A percentile compares a stretch with the other conserved stretches of the same genome.
phyloP scores from a whole-genome alignment of 1,139 yeast genomes.

The Scheffersomyces insectosa region DNA sequence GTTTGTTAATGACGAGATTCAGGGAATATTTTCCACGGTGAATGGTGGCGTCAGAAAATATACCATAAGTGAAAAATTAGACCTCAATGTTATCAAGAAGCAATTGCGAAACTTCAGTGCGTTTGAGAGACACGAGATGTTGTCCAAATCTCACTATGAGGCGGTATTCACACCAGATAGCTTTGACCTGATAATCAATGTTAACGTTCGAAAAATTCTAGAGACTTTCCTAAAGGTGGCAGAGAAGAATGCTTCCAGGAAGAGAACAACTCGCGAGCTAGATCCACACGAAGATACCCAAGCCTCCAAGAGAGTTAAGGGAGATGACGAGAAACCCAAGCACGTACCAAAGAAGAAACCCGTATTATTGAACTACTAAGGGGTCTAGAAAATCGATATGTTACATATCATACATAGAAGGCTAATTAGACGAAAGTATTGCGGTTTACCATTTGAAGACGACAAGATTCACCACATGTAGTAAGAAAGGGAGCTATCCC shows the following conservation, averaged over 20 bases:
- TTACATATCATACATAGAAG: too few relatives aligned
- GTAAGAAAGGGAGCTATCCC: too few relatives aligned
- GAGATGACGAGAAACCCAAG: background rate
- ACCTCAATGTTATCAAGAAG: background rate
- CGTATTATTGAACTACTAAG: constrained; percentile 15
- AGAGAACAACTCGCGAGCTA: constrained; percentile 4
- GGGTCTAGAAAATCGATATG: too few relatives aligned
- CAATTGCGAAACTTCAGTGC: background rate
- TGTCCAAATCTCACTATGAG: background rate
- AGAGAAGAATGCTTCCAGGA: constrained; percentile 6
- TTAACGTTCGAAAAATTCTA: constrained; percentile 4
- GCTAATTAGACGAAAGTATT: too few relatives aligned
- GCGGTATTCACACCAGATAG: background rate
- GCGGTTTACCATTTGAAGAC: too few relatives aligned
- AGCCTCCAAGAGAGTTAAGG: constrained; percentile 1
- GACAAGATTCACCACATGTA: too few relatives aligned
- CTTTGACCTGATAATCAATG: background rate
- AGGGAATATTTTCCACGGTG: background rate
- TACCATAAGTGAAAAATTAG: background rate
- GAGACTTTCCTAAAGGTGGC: constrained; percentile 3
- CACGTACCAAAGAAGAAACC: constrained; percentile 6
- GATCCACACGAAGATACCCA: constrained; percentile 4
- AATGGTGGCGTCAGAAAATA: background rate
- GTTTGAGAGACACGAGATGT: background rate
- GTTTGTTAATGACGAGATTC: background rate